Percentiles rank a stretch among this genome's conserved stretches.
These are phyloP conservation scores for Coemansia sp. DNA, from an alignment of 192 early-diverging fungal species.

Conservation along the genomic window DNA sequence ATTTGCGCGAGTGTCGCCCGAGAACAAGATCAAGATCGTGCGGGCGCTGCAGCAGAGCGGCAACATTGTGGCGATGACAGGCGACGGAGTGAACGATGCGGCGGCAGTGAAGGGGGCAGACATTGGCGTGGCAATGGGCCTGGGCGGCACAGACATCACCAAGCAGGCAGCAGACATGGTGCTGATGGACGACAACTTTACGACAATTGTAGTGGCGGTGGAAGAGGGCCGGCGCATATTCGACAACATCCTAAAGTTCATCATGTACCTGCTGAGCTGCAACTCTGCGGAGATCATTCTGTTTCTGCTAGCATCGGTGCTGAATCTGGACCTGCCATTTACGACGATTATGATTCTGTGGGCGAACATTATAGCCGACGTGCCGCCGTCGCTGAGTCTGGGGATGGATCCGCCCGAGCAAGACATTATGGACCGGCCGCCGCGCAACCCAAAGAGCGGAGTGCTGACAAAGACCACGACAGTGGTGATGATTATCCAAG, in stretches of 20 bases:
- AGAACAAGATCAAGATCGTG: slow-evolving; percentile 97
- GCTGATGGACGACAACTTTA: slow-evolving; percentile 91
- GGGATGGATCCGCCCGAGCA: slow-evolving; percentile 86
- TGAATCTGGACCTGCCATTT: slow-evolving; percentile 82
- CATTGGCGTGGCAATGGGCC: slow-evolving; percentile 97
- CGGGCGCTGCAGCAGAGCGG: slow-evolving; percentile 79
- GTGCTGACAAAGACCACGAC: slow-evolving; percentile 70
- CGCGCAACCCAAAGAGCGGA: slow-evolving; percentile 72
- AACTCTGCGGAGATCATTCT: slow-evolving; percentile 95
- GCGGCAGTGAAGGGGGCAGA: slow-evolving; percentile 95
- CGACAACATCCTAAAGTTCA: slow-evolving; percentile 98
- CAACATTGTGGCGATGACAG: slow-evolving; percentile 86
- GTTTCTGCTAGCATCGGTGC: slow-evolving; percentile 72
- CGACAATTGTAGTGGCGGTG: slow-evolving; percentile 92
- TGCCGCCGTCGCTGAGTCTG: slow-evolving; percentile 92
- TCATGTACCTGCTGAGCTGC: slow-evolving; percentile 90
- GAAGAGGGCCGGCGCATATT: slow-evolving; percentile 93
- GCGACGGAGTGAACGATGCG: slow-evolving; percentile 96
- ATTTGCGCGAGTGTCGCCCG: slow-evolving; percentile 93
- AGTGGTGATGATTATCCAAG: slow-evolving; percentile 70
- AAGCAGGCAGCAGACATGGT: slow-evolving; percentile 99
- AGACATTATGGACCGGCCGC: slow-evolving; percentile 81
- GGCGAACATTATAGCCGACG: slow-evolving; percentile 98
- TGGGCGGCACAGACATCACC: slow-evolving; percentile 94
- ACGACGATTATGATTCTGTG: slow-evolving; percentile 93